Evolutionary conservation across 129 eudicot genomes (phyloP).

Genomic region (Centrapalus pauciflorus): DNA sequence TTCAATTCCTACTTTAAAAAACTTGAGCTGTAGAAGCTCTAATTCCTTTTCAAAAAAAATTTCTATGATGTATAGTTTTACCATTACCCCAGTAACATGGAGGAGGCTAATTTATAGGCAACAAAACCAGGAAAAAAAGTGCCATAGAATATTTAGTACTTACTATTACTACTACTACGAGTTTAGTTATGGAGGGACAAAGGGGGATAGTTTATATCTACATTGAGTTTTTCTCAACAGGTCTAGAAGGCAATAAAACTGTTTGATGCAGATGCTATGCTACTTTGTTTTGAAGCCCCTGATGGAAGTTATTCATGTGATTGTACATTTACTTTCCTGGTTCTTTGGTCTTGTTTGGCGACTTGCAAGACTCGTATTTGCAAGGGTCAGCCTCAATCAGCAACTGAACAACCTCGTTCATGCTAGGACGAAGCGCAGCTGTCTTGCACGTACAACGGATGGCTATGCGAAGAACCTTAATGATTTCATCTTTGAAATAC

Average conservation of each 20-base stretch:
- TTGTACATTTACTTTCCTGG: constrained; percentile 23
- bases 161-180: constrained; percentile 14
- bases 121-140: constrained; percentile 7
- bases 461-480: constrained; percentile 77
- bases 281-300: constrained; percentile 20
- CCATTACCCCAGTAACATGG: too few species aligned
- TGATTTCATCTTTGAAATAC: constrained; percentile 54
- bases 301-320: constrained; percentile 16
- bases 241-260: constrained; percentile 11
- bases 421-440: constrained; percentile 63
- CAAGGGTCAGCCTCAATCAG: constrained; percentile 79
- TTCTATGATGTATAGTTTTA: background rate
- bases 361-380: constrained; percentile 57
- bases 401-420: constrained; percentile 78
- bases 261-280: constrained; percentile 29
- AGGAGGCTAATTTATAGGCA: too few species aligned
- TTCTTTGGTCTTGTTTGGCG: constrained; percentile 53
- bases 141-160: constrained; percentile 16
- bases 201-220: constrained; percentile 23
- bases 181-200: constrained; percentile 16
- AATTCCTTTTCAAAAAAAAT: too few species aligned
- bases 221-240: constrained; percentile 27
- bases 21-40: too few species aligned
- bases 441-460: constrained; percentile 62
- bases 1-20: too few species aligned